Evolutionary conservation across 305 asterid species (phyloP).

Genomic region (Rubia peregrina): DNA sequence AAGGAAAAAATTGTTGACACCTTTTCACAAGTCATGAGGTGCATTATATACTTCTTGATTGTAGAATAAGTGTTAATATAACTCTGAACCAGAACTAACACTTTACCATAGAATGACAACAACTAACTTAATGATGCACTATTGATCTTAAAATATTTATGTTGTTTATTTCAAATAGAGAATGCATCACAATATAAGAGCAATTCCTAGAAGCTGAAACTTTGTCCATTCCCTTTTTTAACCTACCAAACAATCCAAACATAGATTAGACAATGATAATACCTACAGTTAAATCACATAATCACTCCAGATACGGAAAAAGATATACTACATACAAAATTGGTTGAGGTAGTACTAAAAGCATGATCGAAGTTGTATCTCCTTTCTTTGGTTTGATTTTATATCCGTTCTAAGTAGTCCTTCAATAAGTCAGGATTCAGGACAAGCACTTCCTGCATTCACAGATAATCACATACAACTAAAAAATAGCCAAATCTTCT

Average conservation of each 20-base stretch:
- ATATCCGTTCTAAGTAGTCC: constrained; percentile 75
- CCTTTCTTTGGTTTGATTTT: constrained; percentile 75
- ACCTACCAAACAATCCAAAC: constrained; percentile 2
- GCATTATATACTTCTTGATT: neutral
- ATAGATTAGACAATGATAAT: neutral
- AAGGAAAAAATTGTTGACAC: too few relatives aligned
- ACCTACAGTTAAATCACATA: neutral
- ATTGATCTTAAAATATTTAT: neutral
- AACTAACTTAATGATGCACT: neutral
- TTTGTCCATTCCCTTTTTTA: too few relatives aligned
- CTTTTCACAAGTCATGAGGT: neutral
- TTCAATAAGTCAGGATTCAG: constrained; percentile 94
- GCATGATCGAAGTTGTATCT: constrained; percentile 80
- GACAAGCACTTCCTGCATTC: constrained; percentile 71
- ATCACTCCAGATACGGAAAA: constrained; percentile 4
- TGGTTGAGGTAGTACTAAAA: constrained; percentile 59
- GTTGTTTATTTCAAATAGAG: neutral
- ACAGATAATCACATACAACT: constrained; percentile 16
- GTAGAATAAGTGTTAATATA: neutral
- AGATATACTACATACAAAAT: constrained; percentile 40
- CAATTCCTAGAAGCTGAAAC: neutral
- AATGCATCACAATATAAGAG: neutral
- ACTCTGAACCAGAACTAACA: neutral
- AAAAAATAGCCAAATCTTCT: constrained; percentile 17
- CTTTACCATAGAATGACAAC: neutral